Evolutionary conservation across 1,284 basidiomycete genomes (phyloP), one percentile per base, ranked within the genome.

Genomic region (Entoloma clypeatum): DNA sequence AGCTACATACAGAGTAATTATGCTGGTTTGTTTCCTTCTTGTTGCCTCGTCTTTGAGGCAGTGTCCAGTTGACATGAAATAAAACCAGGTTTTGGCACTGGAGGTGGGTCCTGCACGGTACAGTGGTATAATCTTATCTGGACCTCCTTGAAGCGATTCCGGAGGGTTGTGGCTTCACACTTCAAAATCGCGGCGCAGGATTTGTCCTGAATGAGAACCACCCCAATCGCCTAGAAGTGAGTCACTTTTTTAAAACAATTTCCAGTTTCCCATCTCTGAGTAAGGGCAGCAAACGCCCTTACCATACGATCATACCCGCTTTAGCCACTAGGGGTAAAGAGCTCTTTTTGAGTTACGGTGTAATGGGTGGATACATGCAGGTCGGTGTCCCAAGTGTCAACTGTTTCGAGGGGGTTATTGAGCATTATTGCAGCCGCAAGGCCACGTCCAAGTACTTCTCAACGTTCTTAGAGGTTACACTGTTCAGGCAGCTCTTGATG

Each of bases 321-420:
- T 78, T 97, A 71, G 94, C 82, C 0, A 87, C 87, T 2, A 75
- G 79, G 44, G 81, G 79, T 4, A 77, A 85, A 44, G 92, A 96
- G 32, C 70, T 97, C 1, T 91, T 93, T 69, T 65, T 97, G 55
- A 81, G 79, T 43, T 95, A 86, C 52, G 92, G 93, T 36, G 92
- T 95, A 11, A 95, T 95, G 92, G 92, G 90, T 42, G 91, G 90
- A 2, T 94, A 85, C 66, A 97, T 95, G 91, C 94, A 96, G 59
- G 66, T 64, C 41, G 39, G 49, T 23, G 11, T 22, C 9, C 2
- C 19, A 14, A 16, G 32, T 14, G 14, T 16, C n/a, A 7, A 22
- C 11, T 27, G n/a, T 29, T 31, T 9, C 24, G 4, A 35, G 26
- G 32, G 23, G 18, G 42, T 14, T 30, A 29, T 37, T 29, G 27